Conservation (phyloP, 805 yeast genomes). For the Ogataea trehalophila region DNA sequence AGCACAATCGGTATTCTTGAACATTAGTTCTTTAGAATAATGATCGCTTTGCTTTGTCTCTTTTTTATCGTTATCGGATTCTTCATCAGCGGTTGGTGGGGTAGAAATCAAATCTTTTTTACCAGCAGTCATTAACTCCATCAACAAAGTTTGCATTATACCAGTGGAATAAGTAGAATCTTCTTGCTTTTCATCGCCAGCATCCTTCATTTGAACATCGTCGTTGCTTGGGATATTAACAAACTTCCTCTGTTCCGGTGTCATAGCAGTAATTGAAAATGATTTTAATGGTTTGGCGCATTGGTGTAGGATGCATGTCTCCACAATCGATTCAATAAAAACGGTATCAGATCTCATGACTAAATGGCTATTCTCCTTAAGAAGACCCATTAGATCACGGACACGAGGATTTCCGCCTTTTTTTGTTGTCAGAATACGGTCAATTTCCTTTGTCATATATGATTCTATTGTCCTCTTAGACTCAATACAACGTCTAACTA, state of each 20-base stretch:
- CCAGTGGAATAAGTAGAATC: constrained; percentile 36
- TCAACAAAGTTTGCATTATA: constrained; percentile 55
- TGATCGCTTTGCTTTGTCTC: constrained; percentile 15
- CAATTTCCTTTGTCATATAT: constrained; percentile 48
- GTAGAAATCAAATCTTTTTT: constrained; percentile 24
- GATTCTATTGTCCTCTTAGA: constrained; percentile 43
- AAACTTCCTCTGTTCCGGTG: constrained; percentile 20
- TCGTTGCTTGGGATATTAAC: constrained; percentile 14
- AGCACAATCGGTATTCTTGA: constrained; percentile 53
- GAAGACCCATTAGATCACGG: constrained; percentile 41
- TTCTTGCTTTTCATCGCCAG: constrained; percentile 24
- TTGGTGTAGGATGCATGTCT: constrained; percentile 13
- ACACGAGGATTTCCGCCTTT: constrained; percentile 21
- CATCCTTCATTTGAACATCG: constrained; percentile 23
- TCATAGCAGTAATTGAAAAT: constrained; percentile 14
- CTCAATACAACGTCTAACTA: constrained; percentile 71
- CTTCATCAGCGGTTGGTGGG: constrained; percentile 17
- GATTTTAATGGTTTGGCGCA: constrained; percentile 19
- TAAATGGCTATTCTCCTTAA: constrained; percentile 48
- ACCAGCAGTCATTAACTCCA: constrained; percentile 53
- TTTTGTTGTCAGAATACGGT: constrained; percentile 32
- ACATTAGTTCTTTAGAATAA: constrained; percentile 25
- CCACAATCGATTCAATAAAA: constrained; percentile 23
- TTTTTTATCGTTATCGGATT: constrained; percentile 19
- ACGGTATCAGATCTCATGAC: constrained; percentile 33